Conservation (phyloP, 352 stramenopile genomes). For the Globisporangium solare region DNA sequence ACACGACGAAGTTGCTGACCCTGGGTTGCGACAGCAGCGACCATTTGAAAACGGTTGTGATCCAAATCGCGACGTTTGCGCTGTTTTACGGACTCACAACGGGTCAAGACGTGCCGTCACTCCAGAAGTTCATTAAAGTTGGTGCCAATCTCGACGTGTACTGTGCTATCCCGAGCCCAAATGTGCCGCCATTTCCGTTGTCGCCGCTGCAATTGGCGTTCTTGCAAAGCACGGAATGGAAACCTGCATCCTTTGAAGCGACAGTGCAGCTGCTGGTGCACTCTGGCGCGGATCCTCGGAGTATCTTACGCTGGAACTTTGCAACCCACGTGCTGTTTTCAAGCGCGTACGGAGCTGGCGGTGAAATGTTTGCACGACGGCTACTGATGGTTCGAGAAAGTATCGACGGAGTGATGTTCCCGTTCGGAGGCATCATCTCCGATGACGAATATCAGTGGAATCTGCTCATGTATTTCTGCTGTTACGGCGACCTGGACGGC, state of each 20-base stretch:
- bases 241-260: constrained; percentile 19
- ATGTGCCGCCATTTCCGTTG: constrained; percentile 19
- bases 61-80: constrained; percentile 51
- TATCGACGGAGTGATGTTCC: constrained; percentile 21
- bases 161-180: constrained; percentile 24
- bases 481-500: constrained; percentile 37
- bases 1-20: constrained; percentile 49
- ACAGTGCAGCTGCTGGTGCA: constrained; percentile 37
- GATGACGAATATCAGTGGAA: constrained; percentile 53
- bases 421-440: constrained; percentile 22
- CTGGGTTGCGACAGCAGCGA: constrained; percentile 36
- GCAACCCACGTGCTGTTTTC: constrained; percentile 44
- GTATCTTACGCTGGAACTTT: constrained; percentile 56
- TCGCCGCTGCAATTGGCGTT: constrained; percentile 56
- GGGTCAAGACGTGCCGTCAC: constrained; percentile 24
- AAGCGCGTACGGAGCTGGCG: constrained; percentile 7
- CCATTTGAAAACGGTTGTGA: constrained; percentile 30
- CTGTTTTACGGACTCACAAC: constrained; percentile 44
- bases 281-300: constrained; percentile 33
- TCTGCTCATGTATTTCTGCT: constrained; percentile 67
- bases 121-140: constrained; percentile 41
- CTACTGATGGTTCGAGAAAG: constrained; percentile 25
- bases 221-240: constrained; percentile 7
- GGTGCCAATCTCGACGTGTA: constrained; percentile 52
- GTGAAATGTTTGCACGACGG: constrained; percentile 23